Evolutionary conservation across 805 yeast species (phyloP).

Genomic region (Suhomyces emberorum): DNA sequence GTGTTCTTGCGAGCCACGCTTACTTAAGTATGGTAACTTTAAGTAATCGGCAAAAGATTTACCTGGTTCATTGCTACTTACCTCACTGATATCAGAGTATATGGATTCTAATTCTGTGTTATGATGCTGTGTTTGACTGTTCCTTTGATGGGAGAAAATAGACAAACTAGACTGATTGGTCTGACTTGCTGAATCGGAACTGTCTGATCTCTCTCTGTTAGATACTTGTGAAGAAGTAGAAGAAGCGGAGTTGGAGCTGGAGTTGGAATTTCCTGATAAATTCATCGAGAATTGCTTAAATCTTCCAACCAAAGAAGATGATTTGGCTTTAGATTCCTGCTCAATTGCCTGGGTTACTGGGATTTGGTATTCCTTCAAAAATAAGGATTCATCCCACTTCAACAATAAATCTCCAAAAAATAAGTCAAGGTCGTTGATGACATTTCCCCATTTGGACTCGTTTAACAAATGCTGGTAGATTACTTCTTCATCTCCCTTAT

Average conservation of each 20-base stretch:
- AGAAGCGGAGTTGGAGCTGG: constrained; percentile 10
- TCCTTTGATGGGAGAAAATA: constrained; percentile 15
- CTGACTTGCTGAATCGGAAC: constrained; percentile 9
- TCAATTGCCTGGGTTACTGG: constrained; percentile 1
- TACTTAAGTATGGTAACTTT: constrained; percentile 17
- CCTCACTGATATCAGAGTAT: constrained; percentile 15
- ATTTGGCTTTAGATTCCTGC: background rate
- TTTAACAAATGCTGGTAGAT: constrained; percentile 42
- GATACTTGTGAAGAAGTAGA: constrained; percentile 11
- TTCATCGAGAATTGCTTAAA: constrained; percentile 27
- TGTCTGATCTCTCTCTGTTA: constrained; percentile 9
- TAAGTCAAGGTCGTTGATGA: constrained; percentile 31
- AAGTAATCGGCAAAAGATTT: constrained; percentile 19
- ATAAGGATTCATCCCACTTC: constrained; percentile 34
- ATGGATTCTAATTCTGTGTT: constrained; percentile 12
- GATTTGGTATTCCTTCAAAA: constrained; percentile 9
- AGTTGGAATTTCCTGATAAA: constrained; percentile 10
- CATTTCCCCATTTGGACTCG: constrained; percentile 44
- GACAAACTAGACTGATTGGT: constrained; percentile 19
- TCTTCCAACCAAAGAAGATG: constrained; percentile 24
- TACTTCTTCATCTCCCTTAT: constrained; percentile 39
- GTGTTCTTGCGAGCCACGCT: constrained; percentile 10
- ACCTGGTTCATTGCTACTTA: constrained; percentile 8
- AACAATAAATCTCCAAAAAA: constrained; percentile 39
- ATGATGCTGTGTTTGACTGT: constrained; percentile 1